phyloP scores from a whole-genome alignment of 2,329 filamentous ascomycete genomes.

The Fusarium caatingaense region DNA sequence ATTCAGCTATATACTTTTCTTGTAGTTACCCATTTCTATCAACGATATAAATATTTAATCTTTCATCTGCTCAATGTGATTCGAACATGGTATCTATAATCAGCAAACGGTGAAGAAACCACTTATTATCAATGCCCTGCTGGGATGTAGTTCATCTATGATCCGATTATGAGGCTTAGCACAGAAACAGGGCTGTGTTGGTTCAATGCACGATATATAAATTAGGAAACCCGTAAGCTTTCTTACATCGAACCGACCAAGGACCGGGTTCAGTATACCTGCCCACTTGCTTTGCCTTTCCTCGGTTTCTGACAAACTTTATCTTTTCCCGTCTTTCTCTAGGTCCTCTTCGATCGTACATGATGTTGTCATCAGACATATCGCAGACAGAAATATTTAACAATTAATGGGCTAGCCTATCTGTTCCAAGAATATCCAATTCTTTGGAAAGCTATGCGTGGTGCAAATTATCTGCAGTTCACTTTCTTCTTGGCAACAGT shows the following conservation, averaged over 20 bases:
- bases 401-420: background rate
- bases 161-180: background rate
- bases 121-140: background rate
- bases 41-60: background rate
- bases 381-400: background rate
- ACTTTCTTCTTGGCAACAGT: conserved; percentile 13
- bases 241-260: background rate
- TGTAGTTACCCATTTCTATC: conserved; percentile 2
- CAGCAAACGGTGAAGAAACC: background rate
- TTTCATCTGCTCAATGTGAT: background rate
- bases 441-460: background rate
- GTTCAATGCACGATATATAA: background rate
- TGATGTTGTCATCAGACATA: background rate
- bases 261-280: background rate
- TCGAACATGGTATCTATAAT: background rate
- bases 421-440: accelerated
- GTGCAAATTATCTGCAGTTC: background rate
- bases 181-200: background rate
- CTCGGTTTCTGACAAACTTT: background rate
- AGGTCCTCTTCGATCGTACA: background rate
- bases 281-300: background rate
- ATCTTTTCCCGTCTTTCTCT: background rate
- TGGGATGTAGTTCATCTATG: background rate
- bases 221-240: background rate
- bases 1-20: background rate